These are phyloP conservation scores for Skeletonema menzelii DNA, from an alignment of 108 stramenopile species.

Conservation along the genomic window DNA sequence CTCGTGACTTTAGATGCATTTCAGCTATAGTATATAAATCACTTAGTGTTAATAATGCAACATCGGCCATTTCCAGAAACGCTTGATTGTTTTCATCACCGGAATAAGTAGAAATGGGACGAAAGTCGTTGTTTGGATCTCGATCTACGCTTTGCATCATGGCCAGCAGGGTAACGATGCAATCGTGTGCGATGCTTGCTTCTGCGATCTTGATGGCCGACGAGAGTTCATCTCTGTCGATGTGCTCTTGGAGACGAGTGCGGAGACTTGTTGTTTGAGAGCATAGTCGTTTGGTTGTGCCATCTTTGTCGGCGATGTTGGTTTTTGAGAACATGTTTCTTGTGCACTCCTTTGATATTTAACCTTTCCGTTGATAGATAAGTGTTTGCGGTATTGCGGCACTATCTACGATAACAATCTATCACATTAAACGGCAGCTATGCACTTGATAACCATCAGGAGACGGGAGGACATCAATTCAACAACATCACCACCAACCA, in stretches of 20 bases:
- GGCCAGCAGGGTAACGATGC: slow-evolving; percentile 16
- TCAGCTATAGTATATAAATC: slow-evolving; percentile 11
- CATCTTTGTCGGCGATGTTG: neutral
- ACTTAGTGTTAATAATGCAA: slow-evolving; percentile 11
- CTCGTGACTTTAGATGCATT: slow-evolving; percentile 2
- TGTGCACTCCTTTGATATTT: too few species aligned
- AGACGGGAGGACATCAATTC: too few species aligned
- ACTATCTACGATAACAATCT: too few species aligned
- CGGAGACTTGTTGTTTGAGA: slow-evolving; percentile 22
- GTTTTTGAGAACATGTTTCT: too few species aligned
- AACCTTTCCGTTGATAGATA: too few species aligned
- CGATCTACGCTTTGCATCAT: slow-evolving; percentile 18
- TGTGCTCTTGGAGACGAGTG: neutral
- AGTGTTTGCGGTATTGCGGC: too few species aligned
- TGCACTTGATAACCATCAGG: too few species aligned
- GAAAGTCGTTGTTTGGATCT: slow-evolving; percentile 18
- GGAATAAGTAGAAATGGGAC: neutral
- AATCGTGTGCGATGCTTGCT: slow-evolving; percentile 9
- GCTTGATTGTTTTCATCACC: neutral
- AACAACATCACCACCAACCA: too few species aligned
- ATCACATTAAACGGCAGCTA: too few species aligned
- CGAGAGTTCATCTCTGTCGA: slow-evolving; percentile 4
- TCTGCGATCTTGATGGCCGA: slow-evolving; percentile 18
- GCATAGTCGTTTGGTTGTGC: slow-evolving; percentile 8
- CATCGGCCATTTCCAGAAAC: slow-evolving; percentile 18